Evolutionary conservation across 208 protist species (phyloP).

Genomic region (Crithidia expoeki): DNA sequence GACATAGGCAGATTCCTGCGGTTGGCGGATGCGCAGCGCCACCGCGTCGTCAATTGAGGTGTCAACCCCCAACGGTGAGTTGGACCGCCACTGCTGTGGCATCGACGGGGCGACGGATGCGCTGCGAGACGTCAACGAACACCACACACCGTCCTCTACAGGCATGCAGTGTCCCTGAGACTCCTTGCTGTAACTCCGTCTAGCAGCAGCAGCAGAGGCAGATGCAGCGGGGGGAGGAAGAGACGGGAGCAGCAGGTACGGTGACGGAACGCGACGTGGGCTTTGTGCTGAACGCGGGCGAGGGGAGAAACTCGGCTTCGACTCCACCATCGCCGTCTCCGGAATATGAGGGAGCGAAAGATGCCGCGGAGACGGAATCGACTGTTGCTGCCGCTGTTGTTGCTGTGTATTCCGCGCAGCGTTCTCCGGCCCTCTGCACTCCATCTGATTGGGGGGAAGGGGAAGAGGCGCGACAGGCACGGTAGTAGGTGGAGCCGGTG

Average conservation of each 20-base stretch:
- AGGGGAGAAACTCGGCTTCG: not conserved
- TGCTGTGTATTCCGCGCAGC: no score
- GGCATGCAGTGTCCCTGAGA: not conserved
- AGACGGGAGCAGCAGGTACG: not conserved
- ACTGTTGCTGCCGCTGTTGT: no score
- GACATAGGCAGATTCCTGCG: not conserved
- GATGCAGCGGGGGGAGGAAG: not conserved
- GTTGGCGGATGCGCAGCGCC: not conserved
- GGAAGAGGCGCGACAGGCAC: no score
- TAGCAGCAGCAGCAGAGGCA: no score
- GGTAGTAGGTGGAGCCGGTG: no score
- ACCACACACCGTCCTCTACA: constrained; percentile 6
- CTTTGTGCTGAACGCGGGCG: no score
- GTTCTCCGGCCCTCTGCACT: no score
- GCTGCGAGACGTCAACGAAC: not conserved
- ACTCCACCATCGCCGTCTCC: not conserved
- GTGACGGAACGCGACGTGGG: not conserved
- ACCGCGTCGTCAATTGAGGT: no score
- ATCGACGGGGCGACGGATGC: not conserved
- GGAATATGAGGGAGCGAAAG: not conserved
- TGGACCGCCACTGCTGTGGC: not conserved
- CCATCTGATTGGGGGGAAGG: no score
- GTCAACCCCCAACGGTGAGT: no score
- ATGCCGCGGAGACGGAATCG: no score
- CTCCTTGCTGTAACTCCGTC: not conserved